Base-by-base conservation (phyloP, 1,284 basidiomycete genomes). In the Inonotus obliquus region DNA sequence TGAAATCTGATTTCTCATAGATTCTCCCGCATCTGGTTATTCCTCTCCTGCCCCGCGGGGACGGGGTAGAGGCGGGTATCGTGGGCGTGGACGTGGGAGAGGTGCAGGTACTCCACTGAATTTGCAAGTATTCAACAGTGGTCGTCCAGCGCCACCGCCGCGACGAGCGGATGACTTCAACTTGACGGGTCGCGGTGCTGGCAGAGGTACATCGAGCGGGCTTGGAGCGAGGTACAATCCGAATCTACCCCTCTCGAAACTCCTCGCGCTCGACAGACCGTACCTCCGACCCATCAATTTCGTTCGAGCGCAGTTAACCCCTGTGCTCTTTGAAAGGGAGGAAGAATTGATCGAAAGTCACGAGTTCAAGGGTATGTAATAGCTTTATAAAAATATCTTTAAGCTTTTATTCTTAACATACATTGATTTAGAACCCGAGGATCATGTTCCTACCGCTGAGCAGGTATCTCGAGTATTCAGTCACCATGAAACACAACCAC, bases 331-430 rank as follows among this genome's bases (percentile, higher is more conserved):
- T 69, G 69, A 82, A 65, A 69, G 83, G 35, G 77, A 84, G 57
- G 88, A 90, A 54, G 87, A 90, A n/a, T 75, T 91, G 11, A 70
- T 91, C 45, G 73, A 85, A 65, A 75, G 86, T 2, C 75, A 75
- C 0, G 82, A 88, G 65, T 75, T 80, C 44, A 72, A 79, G 41
- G 79, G 86, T 83, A 65, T 61, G 81, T 73, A 14, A 61, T 65
- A 62, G 48, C 55, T 49, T 41, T 23, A 44, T 47, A 59, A 9
- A 9, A 53, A 56, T 4, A 56, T 61, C 35, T 29, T 29, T 57
- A 56, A 62, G 19, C 44, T 3, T 41, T 17, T 48, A 27, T 41
- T 58, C 48, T 45, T 63, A 57, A 53, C 38, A 49, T 32, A 51
- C 55, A 23, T 25, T 49, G 21, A 21, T 17, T 61, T 79, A 44